Conservation (phyloP, 2,329 filamentous ascomycete species). For the Gaeumannomyces sp. region DNA sequence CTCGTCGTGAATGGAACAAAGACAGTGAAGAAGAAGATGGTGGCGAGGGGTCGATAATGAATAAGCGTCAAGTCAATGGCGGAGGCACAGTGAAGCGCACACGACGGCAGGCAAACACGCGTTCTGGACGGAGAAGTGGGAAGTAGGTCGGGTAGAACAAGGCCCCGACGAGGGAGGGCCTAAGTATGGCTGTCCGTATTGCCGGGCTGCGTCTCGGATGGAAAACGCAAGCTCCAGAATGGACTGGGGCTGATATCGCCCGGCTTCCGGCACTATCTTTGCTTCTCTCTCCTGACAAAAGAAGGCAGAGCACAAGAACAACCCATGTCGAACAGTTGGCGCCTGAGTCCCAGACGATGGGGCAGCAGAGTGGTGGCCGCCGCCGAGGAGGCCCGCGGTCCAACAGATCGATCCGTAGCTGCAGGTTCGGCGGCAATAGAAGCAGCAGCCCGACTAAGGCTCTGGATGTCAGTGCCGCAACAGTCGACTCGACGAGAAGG, state of each 20-base stretch:
- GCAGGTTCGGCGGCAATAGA: neutral
- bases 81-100: neutral
- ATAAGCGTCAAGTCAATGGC: neutral
- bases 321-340: neutral
- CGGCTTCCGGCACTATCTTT: neutral
- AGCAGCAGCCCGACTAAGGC: neutral
- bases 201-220: too few species aligned
- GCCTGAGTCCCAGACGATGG: neutral
- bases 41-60: neutral
- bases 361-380: neutral
- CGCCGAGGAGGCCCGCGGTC: slow-evolving; percentile 1
- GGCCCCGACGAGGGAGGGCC: too few species aligned
- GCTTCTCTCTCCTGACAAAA: neutral
- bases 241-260: neutral
- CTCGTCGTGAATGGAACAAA: neutral
- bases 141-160: neutral
- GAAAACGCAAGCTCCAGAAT: too few species aligned
- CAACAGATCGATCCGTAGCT: slow-evolving; percentile 4
- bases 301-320: neutral
- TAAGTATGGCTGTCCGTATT: too few species aligned
- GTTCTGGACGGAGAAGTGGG: neutral
- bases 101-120: neutral
- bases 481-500: neutral
- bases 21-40: neutral
- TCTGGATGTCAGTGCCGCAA: neutral